Evolutionary conservation across 208 protist species (phyloP), one percentile per base, ranked within the genome.

Genomic region (Leptomonas seymouri): DNA sequence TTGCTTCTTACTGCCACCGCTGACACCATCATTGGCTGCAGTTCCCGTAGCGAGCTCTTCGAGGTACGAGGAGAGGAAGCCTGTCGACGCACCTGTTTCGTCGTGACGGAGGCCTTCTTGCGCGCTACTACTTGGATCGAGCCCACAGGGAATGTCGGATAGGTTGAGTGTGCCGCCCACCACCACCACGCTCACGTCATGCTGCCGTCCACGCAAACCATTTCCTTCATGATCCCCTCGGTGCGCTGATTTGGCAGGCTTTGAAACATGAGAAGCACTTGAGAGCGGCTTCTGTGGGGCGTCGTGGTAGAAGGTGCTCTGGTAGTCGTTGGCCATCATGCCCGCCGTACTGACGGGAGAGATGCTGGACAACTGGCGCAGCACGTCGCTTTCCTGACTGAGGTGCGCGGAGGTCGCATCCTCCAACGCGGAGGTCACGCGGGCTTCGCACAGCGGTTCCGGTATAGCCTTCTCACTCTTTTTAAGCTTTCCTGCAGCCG

Each of bases 261-360:
- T 28, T 28, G 6, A 3, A 3, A 18, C 42, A 9, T 46, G 49
- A 48, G 27, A 8, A 2, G 51, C 51, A 5, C 28, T 39, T 3
- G 3, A 8, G 11, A 8, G 55, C 55, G 28, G 3, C 7, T 28
- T 9, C 11, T 6, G 46, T 0, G 7, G 25, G 1, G 20, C 57
- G 25, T 72, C 67, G 21, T 54, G 31, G 67, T 58, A 64, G 28
- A 64, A 64, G 14, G 46, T 28, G 23, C 67, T 72, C 31, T 59
- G 46, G 0, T 46, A 55, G 16, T 56, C 67, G 1, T 58, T 39
- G 23, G 8, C 21, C 4, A 23, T 36, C 12, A 21, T 49, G 1
- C 36, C 42, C 0, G 65, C 41, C 0, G 27, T 57, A 39, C 67
- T 72, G 28, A 71, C 46, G 23, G 48, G 16, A 20, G 45, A 34